Percentiles rank a stretch among this genome's conserved stretches.
Evolutionary conservation across 108 stramenopile genomes (phyloP).

Genomic region (Skeletonema costatum): DNA sequence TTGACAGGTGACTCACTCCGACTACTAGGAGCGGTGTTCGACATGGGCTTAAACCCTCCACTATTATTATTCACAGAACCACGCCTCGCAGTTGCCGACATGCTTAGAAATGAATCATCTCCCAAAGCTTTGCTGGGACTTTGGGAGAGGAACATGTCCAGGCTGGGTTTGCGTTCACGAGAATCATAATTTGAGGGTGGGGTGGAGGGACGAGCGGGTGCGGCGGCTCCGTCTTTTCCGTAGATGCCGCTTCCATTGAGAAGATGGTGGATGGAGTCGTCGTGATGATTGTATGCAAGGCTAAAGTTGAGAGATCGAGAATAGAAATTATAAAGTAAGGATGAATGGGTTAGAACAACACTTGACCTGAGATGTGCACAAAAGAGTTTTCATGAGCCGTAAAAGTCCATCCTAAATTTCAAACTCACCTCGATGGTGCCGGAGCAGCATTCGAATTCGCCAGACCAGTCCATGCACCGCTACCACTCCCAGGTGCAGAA

Average conservation of each 20-base stretch:
- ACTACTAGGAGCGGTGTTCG: constrained; percentile 44
- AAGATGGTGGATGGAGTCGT: constrained; percentile 42
- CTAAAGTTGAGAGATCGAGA: constrained; percentile 6
- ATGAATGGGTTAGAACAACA: background rate
- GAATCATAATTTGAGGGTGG: constrained; percentile 12
- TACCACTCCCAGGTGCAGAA: background rate
- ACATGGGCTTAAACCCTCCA: constrained; percentile 25
- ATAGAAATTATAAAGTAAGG: constrained; percentile 15
- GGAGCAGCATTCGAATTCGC: background rate
- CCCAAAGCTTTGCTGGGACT: constrained; percentile 83
- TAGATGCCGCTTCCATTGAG: constrained; percentile 46
- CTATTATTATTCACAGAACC: background rate
- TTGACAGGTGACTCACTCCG: constrained; percentile 37
- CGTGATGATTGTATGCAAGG: constrained; percentile 7
- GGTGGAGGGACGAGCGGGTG: constrained; percentile 16
- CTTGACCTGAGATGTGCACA: background rate
- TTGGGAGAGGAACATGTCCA: constrained; percentile 79
- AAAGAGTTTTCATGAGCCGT: background rate
- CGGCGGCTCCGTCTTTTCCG: constrained; percentile 13
- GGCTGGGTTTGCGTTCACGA: constrained; percentile 60
- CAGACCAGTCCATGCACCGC: constrained; percentile 10
- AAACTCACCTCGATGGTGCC: constrained; percentile 14
- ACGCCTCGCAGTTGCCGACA: background rate
- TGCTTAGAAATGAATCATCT: constrained; percentile 66
- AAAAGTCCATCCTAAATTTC: background rate